phyloP scores from a whole-genome alignment of 2,329 filamentous ascomycete genomes.

The Furcasterigmium sp. region DNA sequence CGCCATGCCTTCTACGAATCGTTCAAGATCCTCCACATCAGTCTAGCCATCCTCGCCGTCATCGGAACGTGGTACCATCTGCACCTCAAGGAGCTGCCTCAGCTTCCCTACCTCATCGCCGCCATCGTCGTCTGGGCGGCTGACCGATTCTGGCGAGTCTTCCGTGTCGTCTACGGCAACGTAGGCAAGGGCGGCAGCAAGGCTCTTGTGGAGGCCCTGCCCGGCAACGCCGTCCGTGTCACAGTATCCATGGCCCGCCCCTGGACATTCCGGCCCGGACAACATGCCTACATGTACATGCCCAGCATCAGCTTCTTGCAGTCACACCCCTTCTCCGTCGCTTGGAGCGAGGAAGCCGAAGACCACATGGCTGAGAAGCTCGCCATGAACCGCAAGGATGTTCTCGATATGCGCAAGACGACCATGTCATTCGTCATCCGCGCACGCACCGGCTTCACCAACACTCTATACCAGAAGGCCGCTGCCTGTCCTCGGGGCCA shows the following conservation, averaged over 20 bases:
- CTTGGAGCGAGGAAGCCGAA: constrained; percentile 67
- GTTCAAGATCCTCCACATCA: constrained; percentile 70
- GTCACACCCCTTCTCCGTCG: constrained; percentile 74
- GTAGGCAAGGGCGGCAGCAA: constrained; percentile 60
- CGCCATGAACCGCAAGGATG: constrained; percentile 54
- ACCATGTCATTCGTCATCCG: constrained; percentile 69
- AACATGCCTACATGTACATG: constrained; percentile 77
- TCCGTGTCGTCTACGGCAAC: constrained; percentile 60
- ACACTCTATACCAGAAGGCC: constrained; percentile 63
- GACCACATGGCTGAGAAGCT: constrained; percentile 46
- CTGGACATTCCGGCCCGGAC: constrained; percentile 70
- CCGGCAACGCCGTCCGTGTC: constrained; percentile 68
- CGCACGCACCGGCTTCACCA: constrained; percentile 69
- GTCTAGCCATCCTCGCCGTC: constrained; percentile 53
- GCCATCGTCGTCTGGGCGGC: constrained; percentile 62
- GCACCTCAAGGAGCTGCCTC: constrained; percentile 45
- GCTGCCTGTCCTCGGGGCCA: constrained; percentile 54
- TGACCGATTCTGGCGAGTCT: constrained; percentile 57
- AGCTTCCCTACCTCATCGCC: constrained; percentile 54
- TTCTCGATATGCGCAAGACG: constrained; percentile 55
- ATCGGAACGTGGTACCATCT: constrained; percentile 65
- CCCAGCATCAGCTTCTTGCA: constrained; percentile 67
- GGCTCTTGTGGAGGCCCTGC: constrained; percentile 68
- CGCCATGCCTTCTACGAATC: constrained; percentile 76
- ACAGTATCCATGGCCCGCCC: constrained; percentile 70